phyloP scores from a whole-genome alignment of 768 basidiomycete genomes.

The Serendipita sp. region DNA sequence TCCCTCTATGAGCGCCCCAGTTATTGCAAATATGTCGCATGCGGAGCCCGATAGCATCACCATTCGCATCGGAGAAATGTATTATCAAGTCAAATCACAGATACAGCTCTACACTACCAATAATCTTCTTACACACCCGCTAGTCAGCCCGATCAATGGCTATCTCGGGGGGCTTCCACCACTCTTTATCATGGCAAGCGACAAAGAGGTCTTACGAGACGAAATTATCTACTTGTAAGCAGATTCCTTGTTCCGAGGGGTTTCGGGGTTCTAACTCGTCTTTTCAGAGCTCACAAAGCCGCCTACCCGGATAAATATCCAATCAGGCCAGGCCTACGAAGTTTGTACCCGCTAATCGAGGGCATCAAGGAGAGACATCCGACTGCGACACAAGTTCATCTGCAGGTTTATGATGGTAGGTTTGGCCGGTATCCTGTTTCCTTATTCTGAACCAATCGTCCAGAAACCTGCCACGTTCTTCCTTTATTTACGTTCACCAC shows the following conservation, averaged over 20 bases:
- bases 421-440: not conserved
- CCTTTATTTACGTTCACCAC: slow-evolving; percentile 56
- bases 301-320: slow-evolving; percentile 67
- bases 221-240: slow-evolving; percentile 68
- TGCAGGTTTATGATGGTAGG: slow-evolving; percentile 82
- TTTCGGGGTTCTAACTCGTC: slow-evolving; percentile 4
- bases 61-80: slow-evolving; percentile 14
- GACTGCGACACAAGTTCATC: slow-evolving; percentile 60
- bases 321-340: slow-evolving; percentile 31
- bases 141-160: slow-evolving; percentile 62
- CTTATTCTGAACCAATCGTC: slow-evolving; percentile 4
- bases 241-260: no score
- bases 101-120: slow-evolving; percentile 82
- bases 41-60: slow-evolving; percentile 16
- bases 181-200: slow-evolving; percentile 66
- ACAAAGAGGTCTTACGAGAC: slow-evolving; percentile 83
- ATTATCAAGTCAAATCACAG: slow-evolving; percentile 31
- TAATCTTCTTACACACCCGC: slow-evolving; percentile 46
- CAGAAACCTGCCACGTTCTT: slow-evolving; percentile 65
- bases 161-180: slow-evolving; percentile 90
- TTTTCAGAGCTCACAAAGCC: slow-evolving; percentile 66
- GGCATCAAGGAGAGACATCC: slow-evolving; percentile 21
- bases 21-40: slow-evolving; percentile 19
- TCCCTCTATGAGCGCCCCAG: slow-evolving; percentile 8
- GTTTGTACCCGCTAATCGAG: slow-evolving; percentile 20